Evolutionary conservation across 305 asterid species (phyloP), one percentile per base, ranked within the genome.

Genomic region (Fraxinus velutina): DNA sequence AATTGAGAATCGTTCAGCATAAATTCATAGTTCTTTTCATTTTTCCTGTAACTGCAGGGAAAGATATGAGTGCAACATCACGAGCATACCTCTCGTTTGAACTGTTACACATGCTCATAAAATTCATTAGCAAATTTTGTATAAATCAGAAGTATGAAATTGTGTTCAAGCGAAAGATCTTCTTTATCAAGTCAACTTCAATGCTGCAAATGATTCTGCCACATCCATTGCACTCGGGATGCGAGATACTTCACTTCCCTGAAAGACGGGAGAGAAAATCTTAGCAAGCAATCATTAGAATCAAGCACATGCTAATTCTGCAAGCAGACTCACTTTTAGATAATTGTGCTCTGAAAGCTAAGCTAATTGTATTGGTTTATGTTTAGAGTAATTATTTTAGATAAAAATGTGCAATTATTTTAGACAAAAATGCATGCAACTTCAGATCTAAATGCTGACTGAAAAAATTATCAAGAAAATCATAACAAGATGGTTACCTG

Each of bases 131-230:
- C 22, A 72, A 34, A 17, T 72, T 7, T 32, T 19, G 76, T 72
- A 72, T 72, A 72, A 34, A 72, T 33, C 2, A 72, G 15, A 15
- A 17, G 76, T 34, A 3, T 72, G 10, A 33, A 72, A 32, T 72
- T 19, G 76, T 72, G 52, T 32, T 81, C 6, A 3, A n/a, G 60
- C 13, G 60, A 15, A 6, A 42, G 22, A 1, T 32, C 62, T 13
- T 17, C 73, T 79, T 75, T 44, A 85, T 94, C 88, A 92, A 50
- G 84, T 87, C 89, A 95, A 82, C 84, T 92, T 93, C 92, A 94
- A 76, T 4, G 94, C 88, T 1, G 99, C 99, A 83, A 96, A 96
- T 42, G 93, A 85, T 75, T 89, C 90, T 12, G 98, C 99, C 77
- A 93, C 84, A 5, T 90, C 97, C 83, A 91, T 88, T 37, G 98